A percentile compares a stretch with the other conserved stretches of the same genome.
phyloP scores from a whole-genome alignment of 108 stramenopile genomes.

The Hondaea fermentalgiana region DNA sequence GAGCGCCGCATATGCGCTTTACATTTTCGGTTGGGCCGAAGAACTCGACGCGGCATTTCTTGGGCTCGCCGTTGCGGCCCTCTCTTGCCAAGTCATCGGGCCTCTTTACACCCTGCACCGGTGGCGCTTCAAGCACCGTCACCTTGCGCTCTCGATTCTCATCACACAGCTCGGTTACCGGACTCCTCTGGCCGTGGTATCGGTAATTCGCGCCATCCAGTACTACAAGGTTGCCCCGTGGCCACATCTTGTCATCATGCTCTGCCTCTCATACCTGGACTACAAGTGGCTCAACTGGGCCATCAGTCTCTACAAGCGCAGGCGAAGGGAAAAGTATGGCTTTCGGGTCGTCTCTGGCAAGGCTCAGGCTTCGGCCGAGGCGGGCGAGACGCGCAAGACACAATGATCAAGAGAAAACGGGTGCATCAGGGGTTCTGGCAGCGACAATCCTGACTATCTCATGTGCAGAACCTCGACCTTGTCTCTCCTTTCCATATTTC shows the following conservation, averaged over 20 bases:
- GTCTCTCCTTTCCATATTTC: no score
- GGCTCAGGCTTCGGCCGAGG: no score
- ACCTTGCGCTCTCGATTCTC: not conserved
- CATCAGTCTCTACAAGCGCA: not conserved
- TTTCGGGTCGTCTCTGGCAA: no score
- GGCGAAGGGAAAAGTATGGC: not conserved
- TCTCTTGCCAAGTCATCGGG: not conserved
- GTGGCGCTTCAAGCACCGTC: not conserved
- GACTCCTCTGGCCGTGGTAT: not conserved
- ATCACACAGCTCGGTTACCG: not conserved
- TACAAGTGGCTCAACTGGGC: constrained; percentile 1
- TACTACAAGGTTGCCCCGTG: not conserved
- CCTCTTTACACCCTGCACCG: constrained; percentile 5
- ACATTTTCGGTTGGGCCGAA: not conserved
- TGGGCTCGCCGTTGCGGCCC: not conserved
- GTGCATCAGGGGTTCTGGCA: no score
- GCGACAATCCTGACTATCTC: no score
- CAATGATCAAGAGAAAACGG: no score
- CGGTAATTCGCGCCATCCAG: constrained; percentile 12
- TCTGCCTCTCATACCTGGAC: not conserved
- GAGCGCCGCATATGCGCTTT: not conserved
- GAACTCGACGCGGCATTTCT: not conserved
- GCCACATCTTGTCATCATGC: not conserved
- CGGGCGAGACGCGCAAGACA: no score
- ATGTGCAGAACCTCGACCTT: no score